These are phyloP conservation scores for Penicillium sp. DNA, from an alignment of 2,329 filamentous ascomycete species.

Conservation along the genomic window DNA sequence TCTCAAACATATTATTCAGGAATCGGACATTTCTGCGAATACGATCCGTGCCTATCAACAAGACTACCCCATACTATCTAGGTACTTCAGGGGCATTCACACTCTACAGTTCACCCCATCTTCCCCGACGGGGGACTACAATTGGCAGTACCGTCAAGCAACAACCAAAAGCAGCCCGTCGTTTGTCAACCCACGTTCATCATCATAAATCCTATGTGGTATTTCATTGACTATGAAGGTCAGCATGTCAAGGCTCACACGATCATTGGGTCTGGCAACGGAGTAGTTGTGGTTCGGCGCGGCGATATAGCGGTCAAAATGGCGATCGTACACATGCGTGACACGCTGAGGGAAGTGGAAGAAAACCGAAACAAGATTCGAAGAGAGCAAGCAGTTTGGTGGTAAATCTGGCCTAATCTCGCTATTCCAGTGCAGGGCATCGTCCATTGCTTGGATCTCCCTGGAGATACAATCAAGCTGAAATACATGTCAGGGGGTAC, in stretches of 20 bases:
- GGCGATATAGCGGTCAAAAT: neutral
- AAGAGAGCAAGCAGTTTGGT: neutral
- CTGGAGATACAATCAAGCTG: neutral
- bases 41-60: no score
- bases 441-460: neutral
- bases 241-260: neutral
- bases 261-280: neutral
- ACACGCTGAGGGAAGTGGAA: neutral
- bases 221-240: neutral
- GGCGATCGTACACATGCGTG: neutral
- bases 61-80: no score
- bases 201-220: neutral
- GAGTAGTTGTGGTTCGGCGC: neutral
- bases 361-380: neutral
- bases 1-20: no score
- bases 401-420: neutral
- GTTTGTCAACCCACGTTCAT: neutral
- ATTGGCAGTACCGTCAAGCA: no score
- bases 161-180: no score
- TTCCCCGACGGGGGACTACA: no score
- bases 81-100: no score
- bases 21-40: no score
- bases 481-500: neutral
- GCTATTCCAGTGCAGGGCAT: neutral
- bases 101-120: no score